Base-by-base conservation (phyloP, 176 grass and related monocot genomes). In the Oryza australiensis region DNA sequence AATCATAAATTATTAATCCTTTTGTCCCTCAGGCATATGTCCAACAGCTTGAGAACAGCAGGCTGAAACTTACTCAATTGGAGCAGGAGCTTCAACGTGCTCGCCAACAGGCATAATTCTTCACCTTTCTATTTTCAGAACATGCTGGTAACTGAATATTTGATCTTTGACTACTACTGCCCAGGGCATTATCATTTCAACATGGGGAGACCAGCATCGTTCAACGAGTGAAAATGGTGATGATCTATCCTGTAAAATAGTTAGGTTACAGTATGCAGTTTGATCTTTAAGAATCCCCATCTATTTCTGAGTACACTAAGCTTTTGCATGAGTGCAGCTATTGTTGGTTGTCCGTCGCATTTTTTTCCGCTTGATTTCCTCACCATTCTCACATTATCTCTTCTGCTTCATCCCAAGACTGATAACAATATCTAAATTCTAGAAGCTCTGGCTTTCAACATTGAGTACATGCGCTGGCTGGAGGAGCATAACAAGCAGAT, bases 21-120 rank as follows among this genome's bases (percentile, higher is more conserved):
- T 71, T 80, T 62, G 5, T 11, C n/a, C 12, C n/a, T 57, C 43
- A 94, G 92, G 92, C 77, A 68, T 89, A 91, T 37, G 80, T 94
- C 22, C 86, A 91, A 38, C 86, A 94, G 66, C 83, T 94, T 70
- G 92, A 94, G 77, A 87, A 57, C 15, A 89, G 92, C 55, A 84
- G 68, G 35, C 34, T 82, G 76, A 94, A 89, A 83, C 92, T 94
- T 55, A 46, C 76, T 75, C 92, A 85, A 26, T 27, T 94, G 57
- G 92, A 94, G 68, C 84, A 94, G 62, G 86, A 89, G 45, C 86
- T 94, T 72, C 84, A 91, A 45, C 67, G 80, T 75, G 92, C 92
- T 62, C 89, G 80, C 10, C 83, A 76, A 46, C 86, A 94, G 72
- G 92, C 85, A 85, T 62, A 37, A 40, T 5, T 28, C 34, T 59